phyloP scores from a whole-genome alignment of 352 stramenopile species.

The Pythium periplocum region DNA sequence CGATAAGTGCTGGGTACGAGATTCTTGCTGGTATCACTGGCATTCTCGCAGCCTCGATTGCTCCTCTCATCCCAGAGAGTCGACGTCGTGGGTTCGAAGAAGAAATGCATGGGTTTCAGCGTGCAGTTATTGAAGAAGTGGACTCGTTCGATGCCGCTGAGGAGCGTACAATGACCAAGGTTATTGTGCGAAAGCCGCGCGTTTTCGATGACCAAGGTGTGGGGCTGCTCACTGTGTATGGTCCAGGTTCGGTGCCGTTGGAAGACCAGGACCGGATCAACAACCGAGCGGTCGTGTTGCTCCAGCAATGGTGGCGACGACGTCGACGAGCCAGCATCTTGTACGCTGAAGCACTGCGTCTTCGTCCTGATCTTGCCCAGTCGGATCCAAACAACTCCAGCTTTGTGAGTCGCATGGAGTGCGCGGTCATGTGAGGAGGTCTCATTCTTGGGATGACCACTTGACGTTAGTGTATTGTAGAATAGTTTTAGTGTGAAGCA shows the following conservation, averaged over 20 bases:
- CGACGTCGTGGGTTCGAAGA: constrained; percentile 78
- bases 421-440: constrained; percentile 19
- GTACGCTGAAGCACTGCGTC: constrained; percentile 51
- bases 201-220: constrained; percentile 73
- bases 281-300: constrained; percentile 63
- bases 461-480: constrained; percentile 10
- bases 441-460: not conserved
- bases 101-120: constrained; percentile 81
- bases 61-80: constrained; percentile 61
- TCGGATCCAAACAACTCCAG: not conserved
- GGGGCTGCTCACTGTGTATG: constrained; percentile 77
- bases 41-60: constrained; percentile 69
- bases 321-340: constrained; percentile 56
- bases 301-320: constrained; percentile 84
- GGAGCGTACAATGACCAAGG: constrained; percentile 84
- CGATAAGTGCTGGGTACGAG: constrained; percentile 86
- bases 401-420: constrained; percentile 8
- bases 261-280: constrained; percentile 88
- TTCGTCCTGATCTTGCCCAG: constrained; percentile 31
- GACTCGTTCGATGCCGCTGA: constrained; percentile 82
- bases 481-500: not conserved
- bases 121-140: constrained; percentile 84
- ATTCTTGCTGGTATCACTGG: constrained; percentile 77
- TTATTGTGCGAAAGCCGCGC: constrained; percentile 79
- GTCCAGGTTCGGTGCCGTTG: constrained; percentile 78